Evolutionary conservation across 2,329 filamentous ascomycete species (phyloP), one percentile per base, ranked within the genome.

Genomic region (Penicillium hesseltinei): DNA sequence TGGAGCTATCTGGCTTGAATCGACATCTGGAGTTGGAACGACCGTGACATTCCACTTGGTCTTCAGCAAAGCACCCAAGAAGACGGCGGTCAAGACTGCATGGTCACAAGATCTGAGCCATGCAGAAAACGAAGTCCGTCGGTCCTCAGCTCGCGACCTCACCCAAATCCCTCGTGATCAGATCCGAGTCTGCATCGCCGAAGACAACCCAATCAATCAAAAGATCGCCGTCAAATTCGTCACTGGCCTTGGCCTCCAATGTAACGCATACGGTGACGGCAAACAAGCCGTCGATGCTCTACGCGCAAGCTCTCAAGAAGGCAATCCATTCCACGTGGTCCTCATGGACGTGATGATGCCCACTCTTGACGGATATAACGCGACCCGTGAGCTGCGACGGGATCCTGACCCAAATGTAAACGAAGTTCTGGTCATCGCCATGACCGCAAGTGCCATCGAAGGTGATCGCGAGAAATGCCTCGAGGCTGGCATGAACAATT

Each of bases 261-360:
- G 94, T 51, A 89, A 93, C 72, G 92, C 92, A 0, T 97, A 92
- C 70, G 90, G 91, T 62, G 95, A 97, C 71, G 93, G 93, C 0
- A 82, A 89, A 60, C 91, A 92, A 75, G 92, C 92, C 0, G 89
- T 96, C 15, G 90, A 96, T 67, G 92, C 91, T 0, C 78, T 97
- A n/a, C 86, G 88, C 9, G 79, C 84, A 50, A 89, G 88, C 61
- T 88, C 89, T 4, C 81, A 78, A 44, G 88, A 90, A 61, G 88
- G 88, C 1, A 80, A 80, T 9, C 92, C 92, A 0, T 97, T 95
- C 76, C 92, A 97, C 68, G 83, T 97, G 33, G 88, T 96, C 40
- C 82, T 97, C 44, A 97, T 97, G 92, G 92, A 97, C 71, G 91
- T 96, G 4, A 92, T 96, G 75, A 97, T 97, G 92, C 92, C 92